Percentiles rank a stretch among this genome's conserved stretches.
Conservation (phyloP, 306 rosid species). For the Cucumis hystrix region DNA sequence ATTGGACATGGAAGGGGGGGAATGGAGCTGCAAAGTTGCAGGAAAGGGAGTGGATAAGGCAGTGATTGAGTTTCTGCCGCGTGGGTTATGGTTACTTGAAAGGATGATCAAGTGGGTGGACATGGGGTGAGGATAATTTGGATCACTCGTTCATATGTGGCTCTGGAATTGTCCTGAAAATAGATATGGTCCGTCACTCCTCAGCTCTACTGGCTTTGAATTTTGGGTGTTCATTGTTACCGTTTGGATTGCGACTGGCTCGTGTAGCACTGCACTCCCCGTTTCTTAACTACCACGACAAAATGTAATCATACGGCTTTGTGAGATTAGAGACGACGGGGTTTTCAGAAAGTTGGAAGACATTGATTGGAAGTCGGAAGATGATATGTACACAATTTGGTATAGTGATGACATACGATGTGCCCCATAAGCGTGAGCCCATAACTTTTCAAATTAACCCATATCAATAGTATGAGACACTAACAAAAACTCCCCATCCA, state of each 20-base stretch:
- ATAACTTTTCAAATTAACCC: neutral
- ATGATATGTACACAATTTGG: neutral
- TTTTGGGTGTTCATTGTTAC: neutral
- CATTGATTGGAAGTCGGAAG: neutral
- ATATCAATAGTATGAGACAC: too few relatives aligned
- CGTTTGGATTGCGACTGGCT: neutral
- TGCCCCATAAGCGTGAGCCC: neutral
- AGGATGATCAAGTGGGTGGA: conserved; percentile 18
- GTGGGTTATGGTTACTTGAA: conserved; percentile 22
- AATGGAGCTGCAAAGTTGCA: conserved; percentile 9
- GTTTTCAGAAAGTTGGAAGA: neutral
- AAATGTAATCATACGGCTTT: neutral
- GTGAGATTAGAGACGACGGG: neutral
- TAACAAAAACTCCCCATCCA: too few relatives aligned
- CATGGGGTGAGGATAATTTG: conserved; percentile 18
- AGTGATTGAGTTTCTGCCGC: conserved; percentile 23
- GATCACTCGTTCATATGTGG: conserved; percentile 58
- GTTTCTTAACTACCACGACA: neutral
- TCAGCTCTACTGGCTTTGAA: conserved; percentile 1
- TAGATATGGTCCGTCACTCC: conserved; percentile 37
- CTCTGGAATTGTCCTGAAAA: conserved; percentile 23
- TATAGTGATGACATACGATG: neutral
- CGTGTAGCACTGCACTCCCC: neutral
- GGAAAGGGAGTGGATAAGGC: conserved; percentile 40
- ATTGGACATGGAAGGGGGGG: neutral